These are phyloP conservation scores for Cenchrus americanus DNA, from an alignment of 176 grass and related monocot species.

Conservation along the genomic window DNA sequence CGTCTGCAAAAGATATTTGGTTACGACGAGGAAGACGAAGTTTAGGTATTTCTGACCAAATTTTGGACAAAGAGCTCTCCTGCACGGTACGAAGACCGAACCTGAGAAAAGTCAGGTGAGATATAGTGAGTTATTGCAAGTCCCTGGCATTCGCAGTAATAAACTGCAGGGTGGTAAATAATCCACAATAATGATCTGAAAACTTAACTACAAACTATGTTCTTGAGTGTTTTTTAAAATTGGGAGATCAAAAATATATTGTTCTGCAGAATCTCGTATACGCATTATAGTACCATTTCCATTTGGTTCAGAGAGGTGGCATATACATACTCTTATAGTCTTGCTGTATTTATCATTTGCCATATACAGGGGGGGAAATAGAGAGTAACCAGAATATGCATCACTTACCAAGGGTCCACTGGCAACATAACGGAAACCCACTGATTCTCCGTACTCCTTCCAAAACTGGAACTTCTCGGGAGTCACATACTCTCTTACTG, in stretches of 20 bases:
- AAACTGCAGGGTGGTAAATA: background rate
- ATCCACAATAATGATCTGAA: background rate
- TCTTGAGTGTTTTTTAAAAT: background rate
- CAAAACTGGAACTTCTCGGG: constrained; percentile 92
- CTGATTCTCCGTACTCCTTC: constrained; percentile 87
- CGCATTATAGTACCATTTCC: background rate
- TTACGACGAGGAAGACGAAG: constrained; percentile 36
- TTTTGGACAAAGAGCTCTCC: constrained; percentile 94
- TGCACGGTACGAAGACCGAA: constrained; percentile 90
- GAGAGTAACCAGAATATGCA: background rate
- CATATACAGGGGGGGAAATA: background rate
- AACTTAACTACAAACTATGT: background rate
- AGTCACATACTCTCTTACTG: constrained; percentile 87
- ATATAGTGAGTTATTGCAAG: constrained; percentile 17
- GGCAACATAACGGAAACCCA: constrained; percentile 85
- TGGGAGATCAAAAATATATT: constrained; percentile 7
- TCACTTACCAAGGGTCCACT: constrained; percentile 89
- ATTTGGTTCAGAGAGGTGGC: background rate
- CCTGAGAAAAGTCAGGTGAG: constrained; percentile 52
- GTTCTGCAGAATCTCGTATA: constrained; percentile 1
- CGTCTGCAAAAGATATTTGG: constrained; percentile 7
- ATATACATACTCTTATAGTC: background rate
- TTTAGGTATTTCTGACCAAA: constrained; percentile 68
- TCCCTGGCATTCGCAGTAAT: background rate
- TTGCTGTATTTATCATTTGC: constrained; percentile 6